Evolutionary conservation across 2,329 filamentous ascomycete genomes (phyloP).

Genomic region (Beauveria varroae): DNA sequence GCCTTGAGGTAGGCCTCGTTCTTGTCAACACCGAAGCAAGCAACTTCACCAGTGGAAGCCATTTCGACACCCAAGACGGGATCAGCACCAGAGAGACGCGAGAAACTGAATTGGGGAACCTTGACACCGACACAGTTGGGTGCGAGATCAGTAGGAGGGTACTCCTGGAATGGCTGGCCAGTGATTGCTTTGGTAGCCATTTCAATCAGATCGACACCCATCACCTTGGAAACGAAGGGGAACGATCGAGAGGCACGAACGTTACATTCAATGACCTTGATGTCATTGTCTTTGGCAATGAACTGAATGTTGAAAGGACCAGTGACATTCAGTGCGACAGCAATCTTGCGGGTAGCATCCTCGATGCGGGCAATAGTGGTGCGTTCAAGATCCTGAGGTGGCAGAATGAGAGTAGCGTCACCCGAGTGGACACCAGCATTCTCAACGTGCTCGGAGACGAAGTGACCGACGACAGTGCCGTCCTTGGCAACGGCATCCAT

Average conservation of each 20-base stretch:
- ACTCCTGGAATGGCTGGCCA: constrained; percentile 71
- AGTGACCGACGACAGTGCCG: constrained; percentile 85
- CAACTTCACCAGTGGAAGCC: constrained; percentile 97
- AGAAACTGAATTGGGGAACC: constrained; percentile 98
- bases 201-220: constrained; percentile 95
- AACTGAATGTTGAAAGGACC: constrained; percentile 99
- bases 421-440: constrained; percentile 98
- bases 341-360: constrained; percentile 93
- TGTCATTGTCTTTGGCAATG: constrained; percentile 98
- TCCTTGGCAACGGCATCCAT: constrained; percentile 96
- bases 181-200: constrained; percentile 98
- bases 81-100: constrained; percentile 88
- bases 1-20: constrained; percentile 98
- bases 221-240: constrained; percentile 97
- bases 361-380: constrained; percentile 89
- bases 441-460: constrained; percentile 97
- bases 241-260: constrained; percentile 93
- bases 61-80: constrained; percentile 97
- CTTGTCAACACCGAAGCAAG: constrained; percentile 90
- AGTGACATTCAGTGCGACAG: constrained; percentile 85
- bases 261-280: constrained; percentile 99
- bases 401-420: constrained; percentile 90
- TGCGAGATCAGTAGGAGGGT: constrained; percentile 69
- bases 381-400: constrained; percentile 83
- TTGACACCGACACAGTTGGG: constrained; percentile 90